A percentile compares a stretch with the other conserved stretches of the same genome.
phyloP scores from a whole-genome alignment of 1,139 yeast genomes.

The Meyerozyma elateridarum region DNA sequence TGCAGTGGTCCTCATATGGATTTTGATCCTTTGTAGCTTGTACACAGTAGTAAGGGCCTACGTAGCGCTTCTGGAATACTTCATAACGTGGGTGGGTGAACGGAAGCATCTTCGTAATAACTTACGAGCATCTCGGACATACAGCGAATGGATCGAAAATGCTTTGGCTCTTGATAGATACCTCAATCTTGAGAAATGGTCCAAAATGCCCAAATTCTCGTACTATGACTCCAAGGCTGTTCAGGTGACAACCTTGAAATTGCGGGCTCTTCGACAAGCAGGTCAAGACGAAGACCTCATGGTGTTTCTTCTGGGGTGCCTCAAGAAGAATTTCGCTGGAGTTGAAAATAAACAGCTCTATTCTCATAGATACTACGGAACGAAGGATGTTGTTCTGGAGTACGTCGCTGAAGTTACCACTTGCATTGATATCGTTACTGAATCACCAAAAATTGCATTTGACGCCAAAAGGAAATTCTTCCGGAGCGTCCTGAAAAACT shows the following conservation, averaged over 20 bases:
- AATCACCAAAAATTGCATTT: constrained; percentile 31
- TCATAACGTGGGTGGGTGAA: constrained; percentile 56
- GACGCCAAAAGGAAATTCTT: constrained; percentile 51
- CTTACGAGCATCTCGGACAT: constrained; percentile 45
- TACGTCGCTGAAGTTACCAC: constrained; percentile 51
- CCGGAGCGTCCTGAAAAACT: constrained; percentile 55
- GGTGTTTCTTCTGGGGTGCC: constrained; percentile 59
- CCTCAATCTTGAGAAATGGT: constrained; percentile 63
- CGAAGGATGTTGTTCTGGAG: constrained; percentile 55
- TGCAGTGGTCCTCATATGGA: constrained; percentile 49
- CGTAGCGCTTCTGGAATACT: constrained; percentile 61
- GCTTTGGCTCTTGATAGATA: constrained; percentile 56
- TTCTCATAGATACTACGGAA: constrained; percentile 72
- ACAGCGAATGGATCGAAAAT: constrained; percentile 58
- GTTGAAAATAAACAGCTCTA: constrained; percentile 68
- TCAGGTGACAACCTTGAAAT: constrained; percentile 42
- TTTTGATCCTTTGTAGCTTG: constrained; percentile 40
- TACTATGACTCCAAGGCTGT: constrained; percentile 68
- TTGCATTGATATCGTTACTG: constrained; percentile 42
- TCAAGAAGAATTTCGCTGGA: constrained; percentile 74
- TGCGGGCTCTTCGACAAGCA: constrained; percentile 31
- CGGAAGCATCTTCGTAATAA: constrained; percentile 46
- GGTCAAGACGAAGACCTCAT: constrained; percentile 44
- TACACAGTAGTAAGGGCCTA: constrained; percentile 55
- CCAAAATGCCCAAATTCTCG: constrained; percentile 54